Base-by-base conservation (phyloP, 805 yeast species). In the Wickerhamomyces bovis region DNA sequence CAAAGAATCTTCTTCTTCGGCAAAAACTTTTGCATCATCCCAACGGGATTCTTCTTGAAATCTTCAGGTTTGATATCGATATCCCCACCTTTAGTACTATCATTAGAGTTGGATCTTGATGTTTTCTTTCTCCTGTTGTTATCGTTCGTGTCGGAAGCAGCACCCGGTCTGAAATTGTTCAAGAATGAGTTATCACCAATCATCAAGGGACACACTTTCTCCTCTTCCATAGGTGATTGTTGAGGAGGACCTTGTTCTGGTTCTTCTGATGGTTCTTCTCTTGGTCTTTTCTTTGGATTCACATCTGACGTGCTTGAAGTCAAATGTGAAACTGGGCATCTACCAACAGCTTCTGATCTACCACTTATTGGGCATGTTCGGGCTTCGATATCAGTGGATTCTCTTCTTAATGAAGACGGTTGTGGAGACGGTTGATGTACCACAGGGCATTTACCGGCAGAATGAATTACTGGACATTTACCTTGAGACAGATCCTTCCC, bases 1-100 rank as follows among this genome's bases (percentile, higher is more conserved):
- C 85, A 77, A 9, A 82, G 69, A 1, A 78, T 71, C 47, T 69
- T 71, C 53, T 76, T 75, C 25, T 67, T 71, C 0, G 90, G 90
- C 41, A 83, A 55, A 44, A 69, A 65, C 46, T 66, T 66, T 51
- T 74, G 73, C 49, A 73, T 68, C 57, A 53, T 52, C 3, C 45
- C 52, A 9, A 53, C 55, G 6, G 72, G 68, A 12, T 65, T 50
- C 16, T 54, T 46, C 31, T 53, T 55, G 44, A 57, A 54, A 26
- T 56, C 61, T 31, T 53, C 56, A 4, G 56, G 55, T 2, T 47
- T 35, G 2, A 53, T 50, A 21, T 41, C 48, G 13, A 38, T 49
- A n/a, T n/a, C n/a, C n/a, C n/a, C n/a, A 6, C 45, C 48, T 23
- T 49, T 45, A 11, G 26, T 4, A 15, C 45, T 54, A 4, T 46